Evolutionary conservation across 495 filamentous ascomycete genomes (phyloP), one percentile per base, ranked within the genome.

Genomic region (Xylaria nigripes): DNA sequence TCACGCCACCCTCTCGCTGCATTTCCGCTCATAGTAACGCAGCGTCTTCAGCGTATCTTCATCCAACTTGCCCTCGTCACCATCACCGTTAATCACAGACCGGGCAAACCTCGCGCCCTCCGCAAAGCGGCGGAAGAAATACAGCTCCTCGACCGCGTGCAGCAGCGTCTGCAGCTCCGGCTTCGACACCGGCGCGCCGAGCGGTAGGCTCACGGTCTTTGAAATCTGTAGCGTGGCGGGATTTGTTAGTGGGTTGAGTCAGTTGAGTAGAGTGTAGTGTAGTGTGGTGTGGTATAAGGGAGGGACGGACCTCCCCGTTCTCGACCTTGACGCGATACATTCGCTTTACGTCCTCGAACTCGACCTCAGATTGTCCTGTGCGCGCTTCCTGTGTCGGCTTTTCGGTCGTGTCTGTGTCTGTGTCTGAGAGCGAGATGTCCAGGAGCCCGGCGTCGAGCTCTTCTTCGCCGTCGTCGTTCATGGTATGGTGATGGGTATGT

Each of bases 121-220:
- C 15, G 65, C 54, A 41, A 74, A 82, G 12, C 73, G 64, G 1
- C 68, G 60, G 36, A 73, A 76, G 61, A 79, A 81, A 36, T 80
- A 82, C 9, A 82, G 62, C 56, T 82, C 78, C 56, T 82, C 79
- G 2, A 76, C 76, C 0, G 78, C 75, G 59, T 82, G 77, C 10
- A 79, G 50, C 16, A 82, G 58, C 6, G 69, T 67, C 51, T 80
- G 76, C 1, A 67, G 67, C 2, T 72, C 66, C 13, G 72, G 68
- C 32, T 78, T 78, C 19, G 62, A 48, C 3, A 70, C 45, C 13
- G 49, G 61, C 2, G 51, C 19, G 30, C 50, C 45, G 6, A 75
- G 51, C 10, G 76, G 72, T 15, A 77, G 50, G n/a, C 59, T 50
- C 45, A 77, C 63, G 0, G 65, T 66, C 34, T 70, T 66, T 61